A percentile compares a stretch with the other conserved stretches of the same genome.
Evolutionary conservation across 2,329 filamentous ascomycete species (phyloP).

Genomic region (Chalaropsis thielavioides): DNA sequence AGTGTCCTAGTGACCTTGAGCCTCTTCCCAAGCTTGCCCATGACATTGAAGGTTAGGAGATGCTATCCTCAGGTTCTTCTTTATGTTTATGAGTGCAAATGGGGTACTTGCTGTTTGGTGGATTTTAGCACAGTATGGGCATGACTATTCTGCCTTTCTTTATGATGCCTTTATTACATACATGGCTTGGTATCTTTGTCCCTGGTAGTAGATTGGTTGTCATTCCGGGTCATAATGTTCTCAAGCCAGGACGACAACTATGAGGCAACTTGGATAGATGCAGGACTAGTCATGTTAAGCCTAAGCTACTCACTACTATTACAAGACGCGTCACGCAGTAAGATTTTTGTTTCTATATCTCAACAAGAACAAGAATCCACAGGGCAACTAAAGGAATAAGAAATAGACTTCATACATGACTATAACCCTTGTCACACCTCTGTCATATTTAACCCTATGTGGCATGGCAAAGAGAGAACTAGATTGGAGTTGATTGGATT

Average conservation of each 20-base stretch:
- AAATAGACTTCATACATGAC: background rate
- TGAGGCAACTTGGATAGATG: no score
- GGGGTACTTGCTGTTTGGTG: background rate
- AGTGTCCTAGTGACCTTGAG: constrained; percentile 30
- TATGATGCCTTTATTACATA: background rate
- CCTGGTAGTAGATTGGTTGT: background rate
- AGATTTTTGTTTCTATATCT: no score
- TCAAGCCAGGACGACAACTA: no score
- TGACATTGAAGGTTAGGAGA: constrained; percentile 19
- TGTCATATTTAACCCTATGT: background rate
- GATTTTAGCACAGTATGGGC: no score
- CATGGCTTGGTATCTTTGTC: background rate
- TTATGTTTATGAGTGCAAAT: background rate
- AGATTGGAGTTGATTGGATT: no score
- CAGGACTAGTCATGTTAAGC: no score
- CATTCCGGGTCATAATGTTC: background rate
- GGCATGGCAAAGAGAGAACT: no score
- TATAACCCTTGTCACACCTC: background rate
- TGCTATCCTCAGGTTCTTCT: background rate
- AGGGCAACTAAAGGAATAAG: background rate
- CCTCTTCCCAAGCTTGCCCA: constrained; percentile 21
- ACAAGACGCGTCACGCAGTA: no score
- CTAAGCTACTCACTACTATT: no score
- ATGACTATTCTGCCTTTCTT: background rate
- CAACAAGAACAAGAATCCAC: background rate